Base-by-base conservation (phyloP, 148 eudicot species). In the Chenopodium berlandieri region DNA sequence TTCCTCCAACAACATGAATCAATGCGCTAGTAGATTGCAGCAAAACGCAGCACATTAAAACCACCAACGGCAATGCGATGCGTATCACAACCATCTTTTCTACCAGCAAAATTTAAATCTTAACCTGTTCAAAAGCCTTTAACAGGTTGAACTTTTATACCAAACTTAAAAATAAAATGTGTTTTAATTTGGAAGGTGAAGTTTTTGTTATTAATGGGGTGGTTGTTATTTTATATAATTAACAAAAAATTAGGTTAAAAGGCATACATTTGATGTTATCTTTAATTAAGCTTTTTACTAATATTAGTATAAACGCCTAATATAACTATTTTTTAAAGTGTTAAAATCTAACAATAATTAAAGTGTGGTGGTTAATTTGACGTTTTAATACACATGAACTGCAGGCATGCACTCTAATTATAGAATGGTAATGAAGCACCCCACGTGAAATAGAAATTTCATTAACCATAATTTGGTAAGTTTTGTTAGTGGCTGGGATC, bases 1-100 rank as follows among this genome's bases (percentile, higher is more conserved):
- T 77, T 72, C 90, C 93, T 64, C 93, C 93, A 48, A 91, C 91
- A 11, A 88, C 84, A 40, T 91, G 91, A 75, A 86, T 84, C 64
- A 89, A 67, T 37, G 91, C 91, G n/a, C 47, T 83, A 12, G 85
- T 40, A 7, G 82, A 78, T 22, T 82, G 82, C 50, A 80, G 40
- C 86, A 85, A 82, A 71, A 72, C 76, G 79, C 85, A 83, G 73
- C 79, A 75, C 74, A 79, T 58, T 16, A 81, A 65, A 11, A 65
- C 81, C 22, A 80, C 63, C n/a, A 86, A 16, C 75, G 85, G 10
- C 85, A 89, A 81, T 34, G 52, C 75, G 62, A 75, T 46, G 76
- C 80, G 85, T 75, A 71, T 75, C 69, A 31, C 54, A 8, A 71
- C 78, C 90, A 88, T 88, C 4, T 79, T 84, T 40, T 68, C 16